Percentiles rank a stretch among this genome's conserved stretches.
phyloP scores from a whole-genome alignment of 495 filamentous ascomycete genomes.

The Pseudomonodictys pantanalensis region DNA sequence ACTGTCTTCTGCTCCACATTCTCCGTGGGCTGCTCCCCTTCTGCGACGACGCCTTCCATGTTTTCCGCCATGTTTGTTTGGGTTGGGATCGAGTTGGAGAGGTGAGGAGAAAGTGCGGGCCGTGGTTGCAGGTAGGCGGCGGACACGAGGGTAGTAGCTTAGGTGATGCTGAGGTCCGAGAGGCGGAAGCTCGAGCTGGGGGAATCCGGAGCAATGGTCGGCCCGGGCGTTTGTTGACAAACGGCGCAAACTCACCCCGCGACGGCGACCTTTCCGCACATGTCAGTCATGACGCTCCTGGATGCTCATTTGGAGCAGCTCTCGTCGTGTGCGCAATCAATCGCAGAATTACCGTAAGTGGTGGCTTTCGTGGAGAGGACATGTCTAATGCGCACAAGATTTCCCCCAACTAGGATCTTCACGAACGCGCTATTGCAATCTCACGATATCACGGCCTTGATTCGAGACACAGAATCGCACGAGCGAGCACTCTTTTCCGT shows the following conservation, averaged over 20 bases:
- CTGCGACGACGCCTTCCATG: slow-evolving; percentile 43
- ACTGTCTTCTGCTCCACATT: slow-evolving; percentile 33
- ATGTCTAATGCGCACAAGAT: slow-evolving; percentile 46
- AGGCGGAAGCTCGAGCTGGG: slow-evolving; percentile 25
- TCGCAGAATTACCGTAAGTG: slow-evolving; percentile 77
- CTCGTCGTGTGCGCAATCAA: slow-evolving; percentile 72
- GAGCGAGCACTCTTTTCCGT: slow-evolving; percentile 94
- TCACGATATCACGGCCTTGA: slow-evolving; percentile 89
- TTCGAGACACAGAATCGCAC: slow-evolving; percentile 92
- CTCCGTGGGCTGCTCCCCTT: slow-evolving; percentile 27
- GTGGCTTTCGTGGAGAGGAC: neutral
- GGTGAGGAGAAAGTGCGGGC: slow-evolving; percentile 14
- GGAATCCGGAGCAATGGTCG: neutral
- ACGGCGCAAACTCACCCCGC: slow-evolving; percentile 15
- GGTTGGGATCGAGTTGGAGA: neutral
- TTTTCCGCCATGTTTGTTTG: slow-evolving; percentile 40
- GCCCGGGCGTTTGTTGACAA: slow-evolving; percentile 16
- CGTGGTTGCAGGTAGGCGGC: neutral
- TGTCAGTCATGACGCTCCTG: slow-evolving; percentile 62
- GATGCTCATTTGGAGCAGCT: slow-evolving; percentile 90
- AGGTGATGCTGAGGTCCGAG: slow-evolving; percentile 5
- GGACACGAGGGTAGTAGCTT: neutral
- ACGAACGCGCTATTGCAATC: slow-evolving; percentile 85
- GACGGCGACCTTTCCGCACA: neutral
- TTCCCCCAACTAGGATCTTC: slow-evolving; percentile 89